A percentile compares a stretch with the other conserved stretches of the same genome.
Conservation (phyloP, 176 grass and related monocot species). For the Rhipidocladum racemiflorum region DNA sequence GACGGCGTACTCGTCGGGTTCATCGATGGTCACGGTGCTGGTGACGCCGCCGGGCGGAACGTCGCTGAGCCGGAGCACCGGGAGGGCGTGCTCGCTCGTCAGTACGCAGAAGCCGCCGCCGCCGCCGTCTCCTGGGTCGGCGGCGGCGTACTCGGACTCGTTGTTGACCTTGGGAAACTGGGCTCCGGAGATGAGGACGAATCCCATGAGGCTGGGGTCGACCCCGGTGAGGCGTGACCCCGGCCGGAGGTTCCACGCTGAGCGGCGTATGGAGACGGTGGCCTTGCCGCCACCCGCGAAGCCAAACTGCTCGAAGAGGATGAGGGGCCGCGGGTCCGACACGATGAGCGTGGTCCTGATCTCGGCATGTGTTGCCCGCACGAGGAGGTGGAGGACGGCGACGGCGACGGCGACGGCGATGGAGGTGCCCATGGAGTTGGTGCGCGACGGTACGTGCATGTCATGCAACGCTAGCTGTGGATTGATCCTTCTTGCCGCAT, state of each 20-base stretch:
- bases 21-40: constrained; percentile 20
- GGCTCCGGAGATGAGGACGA: constrained; percentile 58
- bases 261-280: constrained; percentile 35
- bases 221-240: too few relatives aligned
- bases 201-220: constrained; percentile 47
- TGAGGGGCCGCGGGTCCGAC: constrained; percentile 41
- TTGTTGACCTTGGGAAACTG: constrained; percentile 48
- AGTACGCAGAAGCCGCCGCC: constrained; percentile 54
- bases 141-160: constrained; percentile 51
- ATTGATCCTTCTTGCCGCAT: too few relatives aligned
- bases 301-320: constrained; percentile 81
- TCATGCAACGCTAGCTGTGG: too few relatives aligned
- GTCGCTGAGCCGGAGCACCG: constrained; percentile 41
- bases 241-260: too few relatives aligned
- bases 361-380: constrained; percentile 42
- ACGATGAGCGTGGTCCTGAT: constrained; percentile 57
- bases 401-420: constrained; percentile 29
- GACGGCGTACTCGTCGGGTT: constrained; percentile 56
- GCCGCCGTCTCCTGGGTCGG: too few relatives aligned
- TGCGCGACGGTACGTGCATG: too few relatives aligned
- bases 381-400: background rate
- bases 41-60: constrained; percentile 29
- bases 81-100: constrained; percentile 43
- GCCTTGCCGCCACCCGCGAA: constrained; percentile 37
- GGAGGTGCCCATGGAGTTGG: constrained; percentile 21